Conservation (phyloP, 2,329 filamentous ascomycete species). For the Dothideomycetidae sp. region DNA sequence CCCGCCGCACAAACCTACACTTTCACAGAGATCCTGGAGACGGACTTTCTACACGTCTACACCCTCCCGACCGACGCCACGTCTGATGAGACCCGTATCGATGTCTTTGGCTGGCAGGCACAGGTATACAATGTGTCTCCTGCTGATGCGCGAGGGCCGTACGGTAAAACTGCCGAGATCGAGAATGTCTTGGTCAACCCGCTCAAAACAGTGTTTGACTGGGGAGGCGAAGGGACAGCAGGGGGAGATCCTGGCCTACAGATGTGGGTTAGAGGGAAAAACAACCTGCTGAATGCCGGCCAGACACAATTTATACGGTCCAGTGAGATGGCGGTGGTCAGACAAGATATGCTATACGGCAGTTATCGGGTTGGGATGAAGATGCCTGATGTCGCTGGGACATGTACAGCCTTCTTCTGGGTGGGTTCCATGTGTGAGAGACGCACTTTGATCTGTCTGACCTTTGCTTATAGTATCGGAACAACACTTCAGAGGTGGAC, state of each 20-base stretch:
- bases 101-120: constrained; percentile 46
- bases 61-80: constrained; percentile 26
- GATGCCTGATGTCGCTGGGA: constrained; percentile 46
- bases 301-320: constrained; percentile 39
- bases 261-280: constrained; percentile 38
- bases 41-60: constrained; percentile 50
- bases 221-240: constrained; percentile 31
- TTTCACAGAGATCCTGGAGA: constrained; percentile 58
- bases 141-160: constrained; percentile 45
- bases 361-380: constrained; percentile 56
- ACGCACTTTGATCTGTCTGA: too few species aligned
- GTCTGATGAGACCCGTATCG: constrained; percentile 10
- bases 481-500: constrained; percentile 68
- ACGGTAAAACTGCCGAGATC: constrained; percentile 48
- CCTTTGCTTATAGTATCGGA: constrained; percentile 46
- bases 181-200: constrained; percentile 45
- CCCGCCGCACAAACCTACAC: constrained; percentile 27
- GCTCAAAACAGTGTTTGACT: constrained; percentile 28
- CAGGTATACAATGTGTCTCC: constrained; percentile 53
- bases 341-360: constrained; percentile 53
- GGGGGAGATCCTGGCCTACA: constrained; percentile 40
- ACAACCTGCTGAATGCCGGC: constrained; percentile 12
- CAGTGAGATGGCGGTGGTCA: constrained; percentile 49
- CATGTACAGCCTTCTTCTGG: constrained; percentile 71
- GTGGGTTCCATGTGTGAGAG: too few species aligned